These are phyloP conservation scores for Aspergillus felis DNA, from an alignment of 2,329 filamentous ascomycete genomes.

Conservation along the genomic window DNA sequence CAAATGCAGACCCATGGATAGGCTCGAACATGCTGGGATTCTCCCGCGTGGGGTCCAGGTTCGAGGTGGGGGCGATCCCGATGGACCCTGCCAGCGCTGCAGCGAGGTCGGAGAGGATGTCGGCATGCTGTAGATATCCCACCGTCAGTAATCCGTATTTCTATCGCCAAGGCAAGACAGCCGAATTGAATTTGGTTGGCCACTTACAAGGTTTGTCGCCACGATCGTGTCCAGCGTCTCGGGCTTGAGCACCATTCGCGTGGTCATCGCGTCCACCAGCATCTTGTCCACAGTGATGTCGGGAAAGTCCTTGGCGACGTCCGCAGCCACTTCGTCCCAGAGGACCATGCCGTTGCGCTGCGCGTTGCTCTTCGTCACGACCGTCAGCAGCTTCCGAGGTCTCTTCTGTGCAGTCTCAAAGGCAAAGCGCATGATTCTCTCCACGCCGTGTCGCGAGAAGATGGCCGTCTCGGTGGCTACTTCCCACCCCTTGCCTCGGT, in stretches of 20 bases:
- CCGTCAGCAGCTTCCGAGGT: conserved; percentile 56
- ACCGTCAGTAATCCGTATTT: conserved; percentile 6
- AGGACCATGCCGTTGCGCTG: conserved; percentile 65
- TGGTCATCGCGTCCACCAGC: conserved; percentile 65
- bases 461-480: conserved; percentile 60
- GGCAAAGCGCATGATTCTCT: conserved; percentile 59
- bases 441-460: conserved; percentile 59
- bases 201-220: conserved; percentile 53
- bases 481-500: conserved; percentile 57
- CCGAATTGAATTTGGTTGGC: background rate
- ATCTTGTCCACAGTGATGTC: conserved; percentile 63
- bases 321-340: conserved; percentile 60
- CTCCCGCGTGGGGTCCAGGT: conserved; percentile 60
- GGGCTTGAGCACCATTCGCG: conserved; percentile 60
- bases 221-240: conserved; percentile 60
- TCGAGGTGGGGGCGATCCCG: conserved; percentile 67
- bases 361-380: conserved; percentile 64
- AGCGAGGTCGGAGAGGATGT: conserved; percentile 67
- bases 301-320: conserved; percentile 55
- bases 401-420: conserved; percentile 58
- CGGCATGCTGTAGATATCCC: conserved; percentile 43
- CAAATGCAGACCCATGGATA: conserved; percentile 61
- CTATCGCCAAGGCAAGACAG: background rate
- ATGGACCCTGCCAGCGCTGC: conserved; percentile 67
- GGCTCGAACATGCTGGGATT: conserved; percentile 63